Percentiles rank a stretch among this genome's conserved stretches.
Conservation (phyloP, 495 filamentous ascomycete species). For the Hypoxylon crocopeplum region DNA sequence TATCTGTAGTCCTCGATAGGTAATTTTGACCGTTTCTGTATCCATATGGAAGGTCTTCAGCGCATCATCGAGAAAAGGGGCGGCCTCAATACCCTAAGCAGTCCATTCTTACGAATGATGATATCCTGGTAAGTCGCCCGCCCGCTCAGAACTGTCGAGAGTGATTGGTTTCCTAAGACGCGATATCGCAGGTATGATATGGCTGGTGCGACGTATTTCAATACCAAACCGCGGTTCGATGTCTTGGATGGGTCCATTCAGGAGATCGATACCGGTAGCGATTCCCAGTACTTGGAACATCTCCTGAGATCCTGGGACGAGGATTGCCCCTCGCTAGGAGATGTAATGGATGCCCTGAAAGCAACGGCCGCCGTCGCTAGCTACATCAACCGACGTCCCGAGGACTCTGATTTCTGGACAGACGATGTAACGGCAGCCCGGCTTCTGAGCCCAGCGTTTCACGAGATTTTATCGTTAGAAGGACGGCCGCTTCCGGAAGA, state of each 20-base stretch:
- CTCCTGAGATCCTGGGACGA: constrained; percentile 29
- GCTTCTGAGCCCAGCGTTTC: constrained; percentile 29
- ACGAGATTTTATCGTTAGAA: constrained; percentile 32
- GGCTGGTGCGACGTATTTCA: constrained; percentile 34
- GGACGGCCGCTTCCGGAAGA: constrained; percentile 28
- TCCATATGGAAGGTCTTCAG: constrained; percentile 36
- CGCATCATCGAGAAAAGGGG: constrained; percentile 33
- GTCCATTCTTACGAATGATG: constrained; percentile 30
- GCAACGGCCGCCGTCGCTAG: constrained; percentile 33
- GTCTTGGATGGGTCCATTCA: constrained; percentile 22
- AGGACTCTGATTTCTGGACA: constrained; percentile 17
- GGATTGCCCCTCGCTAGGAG: constrained; percentile 30
- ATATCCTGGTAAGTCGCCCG: constrained; percentile 35
- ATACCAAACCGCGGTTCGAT: constrained; percentile 24
- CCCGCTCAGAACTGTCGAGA: not conserved
- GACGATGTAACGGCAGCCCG: constrained; percentile 37
- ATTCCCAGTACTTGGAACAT: constrained; percentile 18
- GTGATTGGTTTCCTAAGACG: not conserved
- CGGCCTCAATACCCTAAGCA: constrained; percentile 27
- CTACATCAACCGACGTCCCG: constrained; percentile 30
- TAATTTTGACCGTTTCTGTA: constrained; percentile 31
- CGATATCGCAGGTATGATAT: constrained; percentile 29
- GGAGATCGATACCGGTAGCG: constrained; percentile 19
- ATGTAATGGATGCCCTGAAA: constrained; percentile 33
- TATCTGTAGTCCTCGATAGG: constrained; percentile 25